Base-by-base conservation (phyloP, 257 asterid species). In the Solanum virginianum region DNA sequence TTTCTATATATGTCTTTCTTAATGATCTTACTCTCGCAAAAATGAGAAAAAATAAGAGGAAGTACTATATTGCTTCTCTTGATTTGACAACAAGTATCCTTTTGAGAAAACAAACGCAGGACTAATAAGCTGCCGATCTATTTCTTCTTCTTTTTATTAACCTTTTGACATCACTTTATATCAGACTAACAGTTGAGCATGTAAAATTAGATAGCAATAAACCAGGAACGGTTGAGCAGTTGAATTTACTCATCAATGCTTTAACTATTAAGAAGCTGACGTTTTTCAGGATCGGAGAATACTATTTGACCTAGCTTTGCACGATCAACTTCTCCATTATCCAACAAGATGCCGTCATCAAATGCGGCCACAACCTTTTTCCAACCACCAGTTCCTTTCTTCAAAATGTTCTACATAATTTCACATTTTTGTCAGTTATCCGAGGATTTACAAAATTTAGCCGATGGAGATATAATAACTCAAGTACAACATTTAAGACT, bases 361-460 rank as follows among this genome's bases (percentile, higher is more conserved):
- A 97, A 95, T 41, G 98, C 92, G 9, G 91, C 94, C 87, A 94
- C 97, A 39, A 90, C 98, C 88, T 92, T 93, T 84, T 89, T 97
- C 97, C 98, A 95, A 4, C 99, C 99, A 85, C 96, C 94, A 6
- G 93, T 92, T 69, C 96, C 99, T 85, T 94, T 90, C 88, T 89
- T 95, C 92, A 97, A 86, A 57, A 91, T 93, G 83, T 91, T 88
- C 98, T 95, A 85, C 86, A 86, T 57, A 65, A 66, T 88, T 84
- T 74, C 11, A 45, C 15, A 26, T 49, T 24, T 75, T 49, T 75
- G 43, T 24, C 15, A 75, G 82, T 49, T 15, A 77, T 7, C 45
- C 14, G 18, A 49, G 8, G 20, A 75, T 14, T 15, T 22, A 49
- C 60, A 75, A 49, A 22, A 24, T 49, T 49, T 8, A 49, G 9